Base-by-base conservation (phyloP, 108 stramenopile species). In the Cyclotella kingstonii region DNA sequence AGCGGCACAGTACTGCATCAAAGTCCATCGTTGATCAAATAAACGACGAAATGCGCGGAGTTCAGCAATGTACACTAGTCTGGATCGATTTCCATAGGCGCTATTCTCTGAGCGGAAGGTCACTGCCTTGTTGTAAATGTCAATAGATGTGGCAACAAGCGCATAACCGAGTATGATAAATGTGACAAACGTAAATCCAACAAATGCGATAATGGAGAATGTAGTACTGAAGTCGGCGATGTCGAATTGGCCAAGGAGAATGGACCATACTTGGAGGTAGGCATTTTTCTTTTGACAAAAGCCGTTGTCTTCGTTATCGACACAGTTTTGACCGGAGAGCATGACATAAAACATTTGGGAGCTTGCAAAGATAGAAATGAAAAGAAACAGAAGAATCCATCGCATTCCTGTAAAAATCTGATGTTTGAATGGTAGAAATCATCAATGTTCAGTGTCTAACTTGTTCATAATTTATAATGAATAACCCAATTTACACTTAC, bases 291-390 rank as follows among this genome's bases (percentile, higher is more conserved):
- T 72, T 23, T 60, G 48, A 56, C 70, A 76, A 50, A 35, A 76
- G 30, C 70, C 76, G 45, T 72, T 72, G 8, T 25, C 76, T 12
- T 70, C 64, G 42, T 66, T 65, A 2, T 25, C 60, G 21, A 57
- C 63, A 35, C 70, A 72, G 46, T 69, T 75, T 52, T 72, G 49
- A 12, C 66, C 76, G 5, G 76, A 76, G 1, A 76, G 69, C 70
- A 76, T 72, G 18, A 76, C 70, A 41, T 76, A 76, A 14, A 76
- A 71, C 76, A 76, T 76, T 58, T 76, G 63, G 36, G 76, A 71
- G 51, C 70, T 72, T 14, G 76, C 63, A 29, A 76, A 58, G 27
- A 76, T 60, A 11, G 76, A 64, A n/a, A 76, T 31, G 15, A 76
- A 15, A 18, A 76, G 64, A 43, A 76, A 66, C 14, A 76, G 52